phyloP scores from a whole-genome alignment of 768 basidiomycete species.

The Leccinum subgranulosum region DNA sequence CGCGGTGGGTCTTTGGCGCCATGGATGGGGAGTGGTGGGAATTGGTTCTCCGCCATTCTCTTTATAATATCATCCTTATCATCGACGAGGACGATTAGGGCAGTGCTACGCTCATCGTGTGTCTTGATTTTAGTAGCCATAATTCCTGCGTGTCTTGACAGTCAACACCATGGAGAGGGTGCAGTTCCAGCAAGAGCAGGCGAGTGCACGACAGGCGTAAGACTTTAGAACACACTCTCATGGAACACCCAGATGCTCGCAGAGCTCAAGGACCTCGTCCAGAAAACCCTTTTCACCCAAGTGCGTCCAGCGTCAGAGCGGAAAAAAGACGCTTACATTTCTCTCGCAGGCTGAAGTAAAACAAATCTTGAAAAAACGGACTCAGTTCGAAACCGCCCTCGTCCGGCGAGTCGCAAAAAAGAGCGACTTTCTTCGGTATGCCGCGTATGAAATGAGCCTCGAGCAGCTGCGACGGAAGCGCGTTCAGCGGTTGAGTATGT shows the following conservation, averaged over 20 bases:
- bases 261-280: constrained; percentile 89
- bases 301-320: constrained; percentile 39
- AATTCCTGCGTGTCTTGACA: neutral
- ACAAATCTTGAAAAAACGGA: constrained; percentile 81
- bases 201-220: constrained; percentile 19
- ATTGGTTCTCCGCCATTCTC: constrained; percentile 31
- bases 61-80: constrained; percentile 23
- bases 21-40: constrained; percentile 31
- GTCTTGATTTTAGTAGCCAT: neutral
- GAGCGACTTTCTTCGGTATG: constrained; percentile 86
- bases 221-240: neutral
- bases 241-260: constrained; percentile 70
- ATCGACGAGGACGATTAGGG: neutral
- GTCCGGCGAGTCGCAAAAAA: constrained; percentile 83
- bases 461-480: constrained; percentile 80
- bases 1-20: constrained; percentile 51
- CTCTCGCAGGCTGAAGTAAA: constrained; percentile 66
- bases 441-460: constrained; percentile 86
- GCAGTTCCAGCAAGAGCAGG: constrained; percentile 92
- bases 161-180: constrained; percentile 80
- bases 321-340: constrained; percentile 1
- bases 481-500: constrained; percentile 65
- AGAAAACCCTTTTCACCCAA: constrained; percentile 80
- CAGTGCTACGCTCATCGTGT: constrained; percentile 1
- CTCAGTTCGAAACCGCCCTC: constrained; percentile 77